phyloP scores from a whole-genome alignment of 805 yeast species.

The Clavispora fructus region DNA sequence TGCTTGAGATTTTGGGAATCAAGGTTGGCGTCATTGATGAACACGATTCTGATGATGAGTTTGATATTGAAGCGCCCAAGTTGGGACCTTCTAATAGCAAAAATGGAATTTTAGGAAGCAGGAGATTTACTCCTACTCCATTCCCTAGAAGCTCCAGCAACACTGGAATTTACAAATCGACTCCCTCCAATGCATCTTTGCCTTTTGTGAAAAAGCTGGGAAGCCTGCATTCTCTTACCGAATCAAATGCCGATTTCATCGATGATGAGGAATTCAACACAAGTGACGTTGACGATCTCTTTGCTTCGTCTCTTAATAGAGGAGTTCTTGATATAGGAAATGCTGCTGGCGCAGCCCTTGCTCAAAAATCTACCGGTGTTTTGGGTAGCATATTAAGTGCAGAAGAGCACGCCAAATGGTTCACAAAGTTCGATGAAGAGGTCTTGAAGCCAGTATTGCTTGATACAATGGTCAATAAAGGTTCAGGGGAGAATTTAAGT shows the following conservation, averaged over 20 bases:
- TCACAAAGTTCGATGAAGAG: constrained; percentile 87
- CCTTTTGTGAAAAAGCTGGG: constrained; percentile 13
- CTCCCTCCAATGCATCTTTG: constrained; percentile 25
- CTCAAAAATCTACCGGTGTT: constrained; percentile 22
- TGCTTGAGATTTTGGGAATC: constrained; percentile 92
- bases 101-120: neutral
- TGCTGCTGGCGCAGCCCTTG: neutral
- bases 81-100: constrained; percentile 13
- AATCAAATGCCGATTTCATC: constrained; percentile 16
- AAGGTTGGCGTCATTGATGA: constrained; percentile 87
- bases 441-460: constrained; percentile 87
- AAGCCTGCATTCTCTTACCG: constrained; percentile 9
- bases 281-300: constrained; percentile 37
- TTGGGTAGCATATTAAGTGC: constrained; percentile 41
- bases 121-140: neutral
- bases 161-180: constrained; percentile 20
- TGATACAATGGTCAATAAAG: constrained; percentile 44
- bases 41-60: constrained; percentile 78
- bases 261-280: constrained; percentile 23
- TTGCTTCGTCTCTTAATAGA: constrained; percentile 12
- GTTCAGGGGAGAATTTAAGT: neutral
- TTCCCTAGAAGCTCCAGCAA: constrained; percentile 11
- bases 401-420: constrained; percentile 86
- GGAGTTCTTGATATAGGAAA: neutral
- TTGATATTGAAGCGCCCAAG: constrained; percentile 77